Evolutionary conservation across 805 yeast species (phyloP), one percentile per base, ranked within the genome.

Genomic region (Lipomyces yamadae): DNA sequence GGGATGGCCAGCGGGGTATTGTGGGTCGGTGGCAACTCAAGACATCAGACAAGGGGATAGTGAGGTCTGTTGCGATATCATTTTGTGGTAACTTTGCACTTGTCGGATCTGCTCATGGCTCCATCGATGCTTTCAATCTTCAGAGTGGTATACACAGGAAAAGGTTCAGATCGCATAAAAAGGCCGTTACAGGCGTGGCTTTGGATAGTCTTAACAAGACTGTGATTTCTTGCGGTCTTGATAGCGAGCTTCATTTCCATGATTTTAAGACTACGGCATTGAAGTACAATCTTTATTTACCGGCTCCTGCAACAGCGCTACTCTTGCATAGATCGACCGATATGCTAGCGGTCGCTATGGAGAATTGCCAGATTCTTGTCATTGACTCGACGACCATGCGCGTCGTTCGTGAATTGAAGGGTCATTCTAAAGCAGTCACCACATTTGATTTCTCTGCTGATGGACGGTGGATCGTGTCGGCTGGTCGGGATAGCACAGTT

Each of bases 81-180:
- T 90, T 87, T 64, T 95, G 99, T 83, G 99, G 99, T 50, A 96
- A 96, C 77, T 95, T 96, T 78, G 97, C 90, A 0, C 79, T 94
- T 52, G 89, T 96, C 29, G 99, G 98, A 11, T 92, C 98, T 1
- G 84, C 93, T 1, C 78, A 80, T 55, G 99, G 99, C 70, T 88
- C 90, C 13, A 88, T 95, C 69, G 92, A 89, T 37, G 92, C 88
- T 10, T 93, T 88, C 78, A 95, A 95, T 76, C 79, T 95, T 76
- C 99, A 95, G 78, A 90, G 97, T 75, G 99, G 99, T n/a, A 78
- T 85, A 24, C 77, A 88, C 58, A 84, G 98, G 72, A 88, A 89
- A 73, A 84, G 84, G 72, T 88, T 89, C 75, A 90, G 88, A 73
- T 60, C 68, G 8, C 73, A 74, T 15, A 32, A 60, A 8, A 88